Evolutionary conservation across 129 eudicot genomes (phyloP).

Genomic region (Rutidosis leptorrhynchoides): DNA sequence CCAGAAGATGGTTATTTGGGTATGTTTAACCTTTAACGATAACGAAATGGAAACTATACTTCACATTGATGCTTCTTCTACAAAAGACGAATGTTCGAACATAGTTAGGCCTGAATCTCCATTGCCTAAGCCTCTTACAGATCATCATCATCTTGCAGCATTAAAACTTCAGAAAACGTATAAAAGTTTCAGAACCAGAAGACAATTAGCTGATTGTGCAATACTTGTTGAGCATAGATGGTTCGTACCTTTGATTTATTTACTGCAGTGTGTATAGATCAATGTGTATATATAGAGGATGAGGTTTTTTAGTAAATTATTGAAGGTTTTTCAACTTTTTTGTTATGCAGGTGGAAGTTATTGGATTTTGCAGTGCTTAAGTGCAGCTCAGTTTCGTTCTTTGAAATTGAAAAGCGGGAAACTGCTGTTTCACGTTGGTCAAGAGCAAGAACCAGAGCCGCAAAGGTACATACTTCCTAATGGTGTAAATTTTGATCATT

Average conservation of each 20-base stretch:
- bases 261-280: background rate
- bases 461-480: constrained; percentile 48
- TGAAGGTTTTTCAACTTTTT: background rate
- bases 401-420: constrained; percentile 66
- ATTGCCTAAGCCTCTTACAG: constrained; percentile 22
- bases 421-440: constrained; percentile 81
- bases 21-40: constrained; percentile 50
- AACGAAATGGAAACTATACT: constrained; percentile 41
- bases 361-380: constrained; percentile 76
- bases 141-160: constrained; percentile 57
- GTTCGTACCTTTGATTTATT: constrained; percentile 31
- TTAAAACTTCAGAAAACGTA: constrained; percentile 74
- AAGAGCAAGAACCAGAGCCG: constrained; percentile 73
- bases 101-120: constrained; percentile 23
- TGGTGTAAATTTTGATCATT: background rate
- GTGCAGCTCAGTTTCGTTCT: constrained; percentile 66
- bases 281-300: constrained; percentile 1
- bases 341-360: constrained; percentile 68
- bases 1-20: constrained; percentile 45
- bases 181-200: constrained; percentile 78
- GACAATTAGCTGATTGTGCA: constrained; percentile 86
- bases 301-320: background rate
- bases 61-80: constrained; percentile 27
- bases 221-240: constrained; percentile 81
- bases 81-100: constrained; percentile 21